Evolutionary conservation across 2,329 filamentous ascomycete species (phyloP), one percentile per base, ranked within the genome.

Genomic region (Scortechinia acanthostroma): DNA sequence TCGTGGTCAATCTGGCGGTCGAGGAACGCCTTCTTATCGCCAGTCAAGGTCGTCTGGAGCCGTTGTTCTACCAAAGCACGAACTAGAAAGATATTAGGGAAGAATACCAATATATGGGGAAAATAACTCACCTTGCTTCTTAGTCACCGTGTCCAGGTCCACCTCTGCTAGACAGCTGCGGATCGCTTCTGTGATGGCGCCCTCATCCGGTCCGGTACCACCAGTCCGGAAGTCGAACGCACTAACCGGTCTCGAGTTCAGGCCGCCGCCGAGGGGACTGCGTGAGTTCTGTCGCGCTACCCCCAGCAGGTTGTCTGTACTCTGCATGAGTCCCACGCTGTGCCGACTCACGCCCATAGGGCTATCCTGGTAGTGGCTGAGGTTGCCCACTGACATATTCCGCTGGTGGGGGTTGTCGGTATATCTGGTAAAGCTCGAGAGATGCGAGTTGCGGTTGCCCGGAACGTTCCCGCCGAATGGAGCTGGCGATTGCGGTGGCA

Each of bases 91-190:
- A 40, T n/a, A n/a, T n/a, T n/a, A n/a, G n/a, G n/a, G n/a, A n/a
- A n/a, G n/a, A n/a, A n/a, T n/a, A n/a, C n/a, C n/a, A n/a, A n/a
- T n/a, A n/a, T n/a, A n/a, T n/a, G n/a, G n/a, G n/a, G n/a, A n/a
- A n/a, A n/a, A n/a, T 19, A 19, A 40, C 35, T 40, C 20, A 40
- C 35, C 17, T 17, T 40, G 35, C 71, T 98, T 98, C 81, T 97
- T 98, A 4, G 93, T 98, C 42, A 97, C 88, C n/a, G 78, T 91
- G 61, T 98, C 93, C 35, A 98, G 73, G 62, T 98, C 91, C 1
- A 96, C 90, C 57, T 96, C 91, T 15, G 74, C 68, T 50, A 98
- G 71, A 54, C 93, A 93, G 43, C 76, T 71, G 56, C 89, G 86
- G 50, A 97, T 91, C 1, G 88, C 86, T 49, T 94, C 87, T 16